Percentiles rank a stretch among this genome's conserved stretches.
phyloP scores from a whole-genome alignment of 805 yeast species.

The Saccharomycopsis fermentans region DNA sequence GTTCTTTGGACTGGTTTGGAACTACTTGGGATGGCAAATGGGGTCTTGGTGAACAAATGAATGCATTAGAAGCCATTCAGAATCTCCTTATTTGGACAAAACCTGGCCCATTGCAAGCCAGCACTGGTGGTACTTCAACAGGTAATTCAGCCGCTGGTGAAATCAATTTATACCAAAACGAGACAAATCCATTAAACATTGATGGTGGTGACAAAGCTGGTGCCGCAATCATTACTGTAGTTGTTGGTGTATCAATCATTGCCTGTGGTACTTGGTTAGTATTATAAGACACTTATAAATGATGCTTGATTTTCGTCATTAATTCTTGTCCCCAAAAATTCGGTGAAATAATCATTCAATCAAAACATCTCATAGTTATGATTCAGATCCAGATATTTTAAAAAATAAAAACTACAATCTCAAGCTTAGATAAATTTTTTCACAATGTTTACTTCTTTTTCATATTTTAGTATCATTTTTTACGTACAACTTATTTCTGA shows the following conservation, averaged over 20 bases:
- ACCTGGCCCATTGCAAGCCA: conserved; percentile 52
- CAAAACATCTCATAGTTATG: too few species aligned
- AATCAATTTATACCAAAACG: conserved; percentile 28
- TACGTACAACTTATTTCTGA: not conserved
- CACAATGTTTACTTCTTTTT: not conserved
- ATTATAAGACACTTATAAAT: conserved; percentile 19
- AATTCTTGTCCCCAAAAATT: too few species aligned
- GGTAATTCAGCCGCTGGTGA: conserved; percentile 68
- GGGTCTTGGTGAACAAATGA: conserved; percentile 88
- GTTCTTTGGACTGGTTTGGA: conserved; percentile 73
- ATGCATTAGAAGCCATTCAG: conserved; percentile 60
- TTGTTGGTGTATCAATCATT: conserved; percentile 38
- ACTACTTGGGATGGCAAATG: conserved; percentile 61
- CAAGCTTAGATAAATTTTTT: not conserved
- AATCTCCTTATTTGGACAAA: conserved; percentile 28
- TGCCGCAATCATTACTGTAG: conserved; percentile 56
- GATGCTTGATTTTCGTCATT: too few species aligned
- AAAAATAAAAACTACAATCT: not conserved
- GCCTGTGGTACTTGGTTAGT: conserved; percentile 38
- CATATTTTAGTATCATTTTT: not conserved
- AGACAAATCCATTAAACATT: conserved; percentile 32
- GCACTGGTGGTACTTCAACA: conserved; percentile 57
- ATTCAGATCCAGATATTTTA: not conserved
- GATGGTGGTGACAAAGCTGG: conserved; percentile 49
- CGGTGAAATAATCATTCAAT: too few species aligned